A percentile compares a stretch with the other conserved stretches of the same genome.
Conservation (phyloP, 345 rosid genomes). For the Aegle marmelos region DNA sequence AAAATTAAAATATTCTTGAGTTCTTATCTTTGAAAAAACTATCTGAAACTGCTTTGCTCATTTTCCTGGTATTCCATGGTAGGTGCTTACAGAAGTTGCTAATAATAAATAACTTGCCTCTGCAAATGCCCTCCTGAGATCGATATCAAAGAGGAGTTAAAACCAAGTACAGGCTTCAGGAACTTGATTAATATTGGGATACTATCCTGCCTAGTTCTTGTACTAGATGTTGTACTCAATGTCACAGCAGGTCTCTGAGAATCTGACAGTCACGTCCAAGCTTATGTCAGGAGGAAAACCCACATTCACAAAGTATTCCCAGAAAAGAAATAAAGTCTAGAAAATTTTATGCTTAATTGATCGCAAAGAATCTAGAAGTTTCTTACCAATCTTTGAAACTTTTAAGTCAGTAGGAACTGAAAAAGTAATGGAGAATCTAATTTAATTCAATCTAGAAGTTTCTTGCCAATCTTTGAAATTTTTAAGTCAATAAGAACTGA, state of each 20-base stretch:
- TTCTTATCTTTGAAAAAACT: neutral
- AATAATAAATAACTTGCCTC: constrained; percentile 50
- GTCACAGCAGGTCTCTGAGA: constrained; percentile 71
- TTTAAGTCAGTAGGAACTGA: neutral
- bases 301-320: neutral
- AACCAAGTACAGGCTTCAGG: constrained; percentile 77
- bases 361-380: neutral
- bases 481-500: neutral
- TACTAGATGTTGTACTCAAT: constrained; percentile 64
- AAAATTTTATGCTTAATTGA: neutral
- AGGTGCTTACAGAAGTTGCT: neutral
- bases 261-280: constrained; percentile 47
- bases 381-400: neutral
- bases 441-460: neutral
- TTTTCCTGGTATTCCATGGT: neutral
- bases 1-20: constrained; percentile 3
- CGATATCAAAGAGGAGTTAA: constrained; percentile 70
- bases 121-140: constrained; percentile 75
- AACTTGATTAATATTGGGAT: constrained; percentile 64
- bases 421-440: neutral
- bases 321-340: neutral
- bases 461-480: neutral
- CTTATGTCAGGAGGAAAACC: constrained; percentile 8
- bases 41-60: neutral
- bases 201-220: constrained; percentile 59